These are phyloP conservation scores for Calonectria honghensis DNA, from an alignment of 2,329 filamentous ascomycete species.

Conservation along the genomic window DNA sequence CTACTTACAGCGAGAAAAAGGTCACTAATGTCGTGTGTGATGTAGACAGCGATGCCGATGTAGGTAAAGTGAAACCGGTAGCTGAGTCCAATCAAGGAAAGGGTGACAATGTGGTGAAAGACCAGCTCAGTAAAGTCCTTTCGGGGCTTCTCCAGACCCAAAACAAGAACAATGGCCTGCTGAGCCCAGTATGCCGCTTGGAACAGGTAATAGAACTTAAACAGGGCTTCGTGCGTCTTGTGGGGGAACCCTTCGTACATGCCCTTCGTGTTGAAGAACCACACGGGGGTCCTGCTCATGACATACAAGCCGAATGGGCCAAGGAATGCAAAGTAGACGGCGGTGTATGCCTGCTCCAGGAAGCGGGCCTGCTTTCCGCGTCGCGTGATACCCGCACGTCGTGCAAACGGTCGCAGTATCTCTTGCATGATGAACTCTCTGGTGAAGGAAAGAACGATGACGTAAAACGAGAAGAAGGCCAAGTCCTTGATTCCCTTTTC, in stretches of 20 bases:
- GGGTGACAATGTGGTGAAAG: constrained; percentile 90
- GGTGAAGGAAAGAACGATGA: constrained; percentile 89
- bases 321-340: constrained; percentile 88
- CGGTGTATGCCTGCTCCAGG: constrained; percentile 96
- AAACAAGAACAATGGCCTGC: constrained; percentile 88
- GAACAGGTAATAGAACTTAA: constrained; percentile 97
- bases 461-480: constrained; percentile 91
- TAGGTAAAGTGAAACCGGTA: constrained; percentile 98
- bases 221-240: constrained; percentile 82
- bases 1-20: constrained; percentile 81
- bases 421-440: constrained; percentile 97
- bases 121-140: constrained; percentile 97
- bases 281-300: constrained; percentile 89
- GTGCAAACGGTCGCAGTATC: constrained; percentile 84
- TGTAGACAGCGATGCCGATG: constrained; percentile 93
- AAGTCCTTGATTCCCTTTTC: constrained; percentile 90
- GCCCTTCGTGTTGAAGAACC: constrained; percentile 92
- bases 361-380: constrained; percentile 89
- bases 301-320: constrained; percentile 90
- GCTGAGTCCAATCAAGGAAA: constrained; percentile 87
- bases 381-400: constrained; percentile 77
- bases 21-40: constrained; percentile 93
- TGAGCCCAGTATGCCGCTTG: constrained; percentile 96
- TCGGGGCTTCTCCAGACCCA: constrained; percentile 91
- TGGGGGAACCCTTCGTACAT: constrained; percentile 95